Evolutionary conservation across 75 land plant genomes (phyloP).

Genomic region (Cunninghamia lanceolata): DNA sequence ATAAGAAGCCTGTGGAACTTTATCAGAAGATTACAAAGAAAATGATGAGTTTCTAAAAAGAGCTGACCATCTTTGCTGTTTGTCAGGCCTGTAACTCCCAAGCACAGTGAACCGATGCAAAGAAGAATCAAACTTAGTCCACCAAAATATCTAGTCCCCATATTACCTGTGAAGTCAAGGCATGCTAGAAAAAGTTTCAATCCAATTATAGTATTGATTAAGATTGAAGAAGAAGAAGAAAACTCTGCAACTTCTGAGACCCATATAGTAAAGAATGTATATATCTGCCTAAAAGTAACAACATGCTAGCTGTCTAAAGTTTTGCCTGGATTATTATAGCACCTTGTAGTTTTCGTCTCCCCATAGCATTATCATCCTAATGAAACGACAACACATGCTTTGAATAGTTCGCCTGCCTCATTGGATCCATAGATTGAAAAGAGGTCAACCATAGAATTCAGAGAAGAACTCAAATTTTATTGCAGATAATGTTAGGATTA

Average conservation of each 20-base stretch:
- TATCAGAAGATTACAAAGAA: no score
- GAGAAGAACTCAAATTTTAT: neutral
- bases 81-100: conserved; percentile 1
- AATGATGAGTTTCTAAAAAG: neutral
- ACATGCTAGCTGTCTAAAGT: no score
- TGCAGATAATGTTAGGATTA: neutral
- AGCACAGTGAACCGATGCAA: neutral
- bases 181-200: neutral
- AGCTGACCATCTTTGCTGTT: conserved; percentile 7
- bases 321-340: neutral
- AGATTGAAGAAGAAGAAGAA: neutral
- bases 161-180: neutral
- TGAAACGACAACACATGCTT: neutral
- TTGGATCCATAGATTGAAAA: neutral
- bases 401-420: neutral
- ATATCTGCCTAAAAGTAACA: no score
- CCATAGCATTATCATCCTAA: neutral
- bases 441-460: neutral
- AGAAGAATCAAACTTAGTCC: neutral
- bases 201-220: neutral
- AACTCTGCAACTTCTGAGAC: neutral
- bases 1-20: neutral
- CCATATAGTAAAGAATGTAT: neutral
- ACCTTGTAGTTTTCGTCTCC: neutral
- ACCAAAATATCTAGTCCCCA: neutral